Conservation (phyloP, 352 stramenopile genomes). For the Phytopythium boreale region DNA sequence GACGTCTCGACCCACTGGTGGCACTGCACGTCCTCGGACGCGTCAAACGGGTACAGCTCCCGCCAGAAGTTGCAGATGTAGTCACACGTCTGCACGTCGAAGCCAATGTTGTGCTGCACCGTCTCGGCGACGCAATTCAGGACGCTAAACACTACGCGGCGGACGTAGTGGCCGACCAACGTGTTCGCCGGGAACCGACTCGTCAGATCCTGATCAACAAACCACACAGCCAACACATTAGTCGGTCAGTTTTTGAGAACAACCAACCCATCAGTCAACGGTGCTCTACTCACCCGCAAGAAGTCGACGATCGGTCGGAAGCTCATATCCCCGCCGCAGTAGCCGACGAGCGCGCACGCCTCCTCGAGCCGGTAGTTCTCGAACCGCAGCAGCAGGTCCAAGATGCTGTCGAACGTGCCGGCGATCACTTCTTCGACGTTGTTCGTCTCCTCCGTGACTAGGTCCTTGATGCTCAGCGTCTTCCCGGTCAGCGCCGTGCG, state of each 20-base stretch:
- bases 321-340: slow-evolving; percentile 27
- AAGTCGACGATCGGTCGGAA: slow-evolving; percentile 50
- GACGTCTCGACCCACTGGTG: slow-evolving; percentile 70
- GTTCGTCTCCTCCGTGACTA: slow-evolving; percentile 52
- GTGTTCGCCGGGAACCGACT: slow-evolving; percentile 18
- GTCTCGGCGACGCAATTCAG: slow-evolving; percentile 76
- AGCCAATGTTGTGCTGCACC: slow-evolving; percentile 69
- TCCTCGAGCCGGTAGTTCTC: slow-evolving; percentile 63
- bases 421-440: slow-evolving; percentile 57
- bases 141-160: slow-evolving; percentile 71
- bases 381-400: slow-evolving; percentile 46
- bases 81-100: slow-evolving; percentile 54
- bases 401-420: slow-evolving; percentile 62
- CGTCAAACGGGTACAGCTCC: slow-evolving; percentile 59
- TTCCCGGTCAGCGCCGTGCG: slow-evolving; percentile 26
- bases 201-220: slow-evolving; percentile 25
- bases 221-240: not conserved
- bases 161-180: slow-evolving; percentile 43
- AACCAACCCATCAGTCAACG: not conserved
- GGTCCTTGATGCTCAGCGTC: slow-evolving; percentile 35
- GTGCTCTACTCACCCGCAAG: slow-evolving; percentile 25
- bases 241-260: not conserved
- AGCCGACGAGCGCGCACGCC: slow-evolving; percentile 60
- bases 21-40: slow-evolving; percentile 58
- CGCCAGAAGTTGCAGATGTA: slow-evolving; percentile 62